Evolutionary conservation across 2,329 filamentous ascomycete species (phyloP).

Genomic region (Zelopaecilomyces penicillatus): DNA sequence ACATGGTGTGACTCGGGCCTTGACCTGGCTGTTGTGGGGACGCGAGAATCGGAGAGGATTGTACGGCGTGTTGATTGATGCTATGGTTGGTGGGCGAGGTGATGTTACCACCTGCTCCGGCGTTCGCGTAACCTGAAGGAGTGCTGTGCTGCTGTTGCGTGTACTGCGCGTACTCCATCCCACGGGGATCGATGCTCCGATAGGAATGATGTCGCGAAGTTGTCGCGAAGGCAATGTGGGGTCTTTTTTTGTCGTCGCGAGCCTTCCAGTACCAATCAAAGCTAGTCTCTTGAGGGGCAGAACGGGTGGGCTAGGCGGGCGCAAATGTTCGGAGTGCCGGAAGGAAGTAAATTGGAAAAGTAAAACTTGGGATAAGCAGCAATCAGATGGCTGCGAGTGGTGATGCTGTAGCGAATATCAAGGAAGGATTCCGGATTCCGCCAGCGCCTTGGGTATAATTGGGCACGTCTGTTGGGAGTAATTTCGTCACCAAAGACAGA

Average conservation of each 20-base stretch:
- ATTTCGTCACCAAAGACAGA: conserved; percentile 1
- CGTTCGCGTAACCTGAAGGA: conserved; percentile 57
- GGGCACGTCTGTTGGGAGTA: conserved; percentile 34
- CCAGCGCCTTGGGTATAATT: conserved; percentile 33
- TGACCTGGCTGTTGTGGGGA: conserved; percentile 56
- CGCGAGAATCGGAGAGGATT: conserved; percentile 72
- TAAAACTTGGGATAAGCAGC: conserved; percentile 7
- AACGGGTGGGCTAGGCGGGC: conserved; percentile 10
- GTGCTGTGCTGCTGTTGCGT: conserved; percentile 60
- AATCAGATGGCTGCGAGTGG: conserved; percentile 16
- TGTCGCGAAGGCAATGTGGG: conserved; percentile 12
- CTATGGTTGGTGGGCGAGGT: conserved; percentile 65
- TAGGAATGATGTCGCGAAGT: conserved; percentile 16
- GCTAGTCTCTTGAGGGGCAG: conserved; percentile 3
- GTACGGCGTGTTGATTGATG: conserved; percentile 57
- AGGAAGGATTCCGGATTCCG: conserved; percentile 23
- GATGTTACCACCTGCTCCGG: conserved; percentile 49
- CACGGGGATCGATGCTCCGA: conserved; percentile 18
- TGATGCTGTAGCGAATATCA: conserved; percentile 18
- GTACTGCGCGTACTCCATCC: conserved; percentile 70
- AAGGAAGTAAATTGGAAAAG: conserved; percentile 7
- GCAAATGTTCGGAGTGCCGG: not conserved
- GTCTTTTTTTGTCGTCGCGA: conserved; percentile 14
- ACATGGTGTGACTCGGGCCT: conserved; percentile 65
- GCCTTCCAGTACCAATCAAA: conserved; percentile 10